phyloP scores from a whole-genome alignment of 441 rosid species.

The Pelargonium fulgidum region DNA sequence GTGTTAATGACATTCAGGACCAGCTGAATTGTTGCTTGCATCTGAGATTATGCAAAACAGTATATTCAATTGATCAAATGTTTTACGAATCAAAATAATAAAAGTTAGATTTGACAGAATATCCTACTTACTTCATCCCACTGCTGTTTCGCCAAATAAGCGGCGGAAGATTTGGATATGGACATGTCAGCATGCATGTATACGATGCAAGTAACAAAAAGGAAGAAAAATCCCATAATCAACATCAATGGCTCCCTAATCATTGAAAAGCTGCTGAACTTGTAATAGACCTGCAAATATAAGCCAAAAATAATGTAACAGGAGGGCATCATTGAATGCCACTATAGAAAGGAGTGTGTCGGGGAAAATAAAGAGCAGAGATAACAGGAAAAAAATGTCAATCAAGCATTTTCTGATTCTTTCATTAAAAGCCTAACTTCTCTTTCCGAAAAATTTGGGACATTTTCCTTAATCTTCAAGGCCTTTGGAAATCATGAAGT shows the following conservation, averaged over 20 bases:
- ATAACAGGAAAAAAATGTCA: neutral
- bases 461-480: neutral
- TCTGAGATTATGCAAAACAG: constrained; percentile 37
- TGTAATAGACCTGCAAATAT: constrained; percentile 65
- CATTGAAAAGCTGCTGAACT: constrained; percentile 69
- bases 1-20: constrained; percentile 47
- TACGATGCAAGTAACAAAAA: constrained; percentile 63
- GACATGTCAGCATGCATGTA: constrained; percentile 74
- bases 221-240: constrained; percentile 61
- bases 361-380: neutral
- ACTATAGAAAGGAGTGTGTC: neutral
- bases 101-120: neutral
- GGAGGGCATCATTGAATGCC: neutral
- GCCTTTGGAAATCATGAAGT: no score
- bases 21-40: constrained; percentile 63
- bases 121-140: constrained; percentile 79
- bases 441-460: neutral
- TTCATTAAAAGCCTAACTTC: neutral
- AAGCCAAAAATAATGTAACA: neutral
- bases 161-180: constrained; percentile 83
- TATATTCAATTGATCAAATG: neutral
- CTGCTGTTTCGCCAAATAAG: constrained; percentile 82
- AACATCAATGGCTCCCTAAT: constrained; percentile 88
- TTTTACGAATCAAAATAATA: neutral
- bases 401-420: neutral